Conservation (phyloP, 2,329 filamentous ascomycete species). For the Zasmidium citrigriseum region DNA sequence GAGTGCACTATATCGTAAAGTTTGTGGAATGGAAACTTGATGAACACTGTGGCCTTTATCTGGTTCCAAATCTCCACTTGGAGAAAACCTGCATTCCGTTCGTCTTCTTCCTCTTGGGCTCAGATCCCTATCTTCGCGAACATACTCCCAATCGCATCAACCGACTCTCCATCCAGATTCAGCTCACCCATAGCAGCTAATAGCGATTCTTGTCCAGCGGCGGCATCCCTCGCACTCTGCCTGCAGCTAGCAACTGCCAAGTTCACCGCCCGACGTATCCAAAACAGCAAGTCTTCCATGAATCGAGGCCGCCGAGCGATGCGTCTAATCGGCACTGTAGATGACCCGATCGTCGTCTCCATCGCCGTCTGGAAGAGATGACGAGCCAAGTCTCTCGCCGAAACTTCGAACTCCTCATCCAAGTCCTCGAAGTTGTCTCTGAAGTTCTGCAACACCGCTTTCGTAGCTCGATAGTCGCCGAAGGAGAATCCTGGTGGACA, state of each 20-base stretch:
- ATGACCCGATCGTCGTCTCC: background rate
- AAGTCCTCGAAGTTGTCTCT: background rate
- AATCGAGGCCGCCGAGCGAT: background rate
- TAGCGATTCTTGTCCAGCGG: background rate
- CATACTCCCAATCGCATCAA: background rate
- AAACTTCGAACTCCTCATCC: background rate
- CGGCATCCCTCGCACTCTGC: background rate
- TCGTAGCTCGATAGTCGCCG: background rate
- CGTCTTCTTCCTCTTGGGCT: no score
- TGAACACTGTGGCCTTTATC: no score
- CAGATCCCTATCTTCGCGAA: background rate
- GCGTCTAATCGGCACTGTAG: background rate
- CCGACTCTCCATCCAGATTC: background rate
- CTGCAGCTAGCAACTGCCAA: background rate
- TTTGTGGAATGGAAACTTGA: no score
- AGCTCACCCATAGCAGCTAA: background rate
- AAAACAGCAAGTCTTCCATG: background rate
- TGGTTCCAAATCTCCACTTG: no score
- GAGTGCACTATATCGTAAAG: no score
- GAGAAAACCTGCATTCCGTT: no score
- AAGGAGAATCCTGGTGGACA: background rate
- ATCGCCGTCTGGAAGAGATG: background rate
- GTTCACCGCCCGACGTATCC: background rate
- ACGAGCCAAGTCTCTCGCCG: background rate
- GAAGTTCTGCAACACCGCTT: background rate